phyloP scores from a whole-genome alignment of 2,329 filamentous ascomycete species.

The Geoglossum cookeanum region DNA sequence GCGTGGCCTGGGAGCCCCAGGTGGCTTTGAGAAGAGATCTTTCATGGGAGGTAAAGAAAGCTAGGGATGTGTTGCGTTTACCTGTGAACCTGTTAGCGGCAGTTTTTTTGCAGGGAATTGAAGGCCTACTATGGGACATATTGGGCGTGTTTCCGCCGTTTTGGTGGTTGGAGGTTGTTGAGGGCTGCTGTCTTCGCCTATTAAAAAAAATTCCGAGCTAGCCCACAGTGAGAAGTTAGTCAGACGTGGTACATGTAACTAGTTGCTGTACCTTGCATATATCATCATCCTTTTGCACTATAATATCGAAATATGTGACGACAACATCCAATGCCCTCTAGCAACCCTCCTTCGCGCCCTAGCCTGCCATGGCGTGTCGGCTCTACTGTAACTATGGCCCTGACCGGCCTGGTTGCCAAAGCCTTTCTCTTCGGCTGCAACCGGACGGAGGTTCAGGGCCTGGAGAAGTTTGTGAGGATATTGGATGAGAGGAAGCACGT shows the following conservation, averaged over 20 bases:
- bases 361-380: constrained; percentile 50
- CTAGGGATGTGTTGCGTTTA: constrained; percentile 79
- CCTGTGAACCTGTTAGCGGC: constrained; percentile 10
- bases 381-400: constrained; percentile 57
- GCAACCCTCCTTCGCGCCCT: constrained; percentile 31
- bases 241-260: neutral
- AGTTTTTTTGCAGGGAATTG: neutral
- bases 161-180: neutral
- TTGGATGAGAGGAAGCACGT: constrained; percentile 55
- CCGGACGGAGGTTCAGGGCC: constrained; percentile 54
- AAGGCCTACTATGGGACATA: constrained; percentile 32
- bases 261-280: neutral
- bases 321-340: constrained; percentile 18
- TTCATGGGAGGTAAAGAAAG: constrained; percentile 89
- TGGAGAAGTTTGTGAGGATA: constrained; percentile 54
- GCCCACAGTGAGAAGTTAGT: neutral
- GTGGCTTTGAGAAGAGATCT: constrained; percentile 60
- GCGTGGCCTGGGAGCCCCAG: constrained; percentile 70
- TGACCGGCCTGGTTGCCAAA: constrained; percentile 50
- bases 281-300: neutral
- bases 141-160: neutral
- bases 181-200: neutral
- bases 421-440: constrained; percentile 60
- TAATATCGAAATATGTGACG: neutral
- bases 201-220: neutral